phyloP scores from a whole-genome alignment of 352 stramenopile species.

The Globisporangium cystogenes region DNA sequence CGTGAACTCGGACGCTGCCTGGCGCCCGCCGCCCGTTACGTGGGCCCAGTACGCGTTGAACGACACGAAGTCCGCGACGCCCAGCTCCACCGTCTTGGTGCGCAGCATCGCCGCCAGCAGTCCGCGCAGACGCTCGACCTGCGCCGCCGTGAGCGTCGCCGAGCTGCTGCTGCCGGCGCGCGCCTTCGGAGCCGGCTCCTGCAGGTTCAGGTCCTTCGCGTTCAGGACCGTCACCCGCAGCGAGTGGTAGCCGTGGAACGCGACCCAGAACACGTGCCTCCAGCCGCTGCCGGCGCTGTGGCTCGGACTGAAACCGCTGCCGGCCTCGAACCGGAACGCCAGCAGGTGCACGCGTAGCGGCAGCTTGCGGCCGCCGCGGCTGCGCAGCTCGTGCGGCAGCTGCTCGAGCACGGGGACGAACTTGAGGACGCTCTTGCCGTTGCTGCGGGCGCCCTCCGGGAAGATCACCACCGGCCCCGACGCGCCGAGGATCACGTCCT shows the following conservation, averaged over 20 bases:
- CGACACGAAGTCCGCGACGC: slow-evolving; percentile 62
- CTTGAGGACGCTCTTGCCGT: slow-evolving; percentile 67
- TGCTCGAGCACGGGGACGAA: slow-evolving; percentile 70
- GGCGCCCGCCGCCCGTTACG: slow-evolving; percentile 58
- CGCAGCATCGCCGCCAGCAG: slow-evolving; percentile 76
- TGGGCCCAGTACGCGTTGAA: slow-evolving; percentile 85
- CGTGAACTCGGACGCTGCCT: slow-evolving; percentile 70
- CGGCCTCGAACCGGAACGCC: slow-evolving; percentile 77
- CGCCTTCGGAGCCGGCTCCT: slow-evolving; percentile 28
- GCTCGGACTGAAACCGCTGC: slow-evolving; percentile 60
- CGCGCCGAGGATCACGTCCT: slow-evolving; percentile 55
- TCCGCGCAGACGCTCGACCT: slow-evolving; percentile 58
- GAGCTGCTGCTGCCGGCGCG: slow-evolving; percentile 16
- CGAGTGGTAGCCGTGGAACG: slow-evolving; percentile 63
- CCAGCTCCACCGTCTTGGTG: slow-evolving; percentile 68
- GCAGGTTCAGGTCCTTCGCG: slow-evolving; percentile 51
- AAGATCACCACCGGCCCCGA: slow-evolving; percentile 70
- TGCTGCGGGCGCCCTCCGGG: slow-evolving; percentile 70
- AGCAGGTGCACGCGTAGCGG: slow-evolving; percentile 57
- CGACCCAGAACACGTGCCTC: slow-evolving; percentile 60
- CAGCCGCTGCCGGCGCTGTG: slow-evolving; percentile 54
- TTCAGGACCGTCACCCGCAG: slow-evolving; percentile 55
- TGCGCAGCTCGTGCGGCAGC: slow-evolving; percentile 26
- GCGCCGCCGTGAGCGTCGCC: slow-evolving; percentile 34
- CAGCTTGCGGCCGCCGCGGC: slow-evolving; percentile 10